Evolutionary conservation across 2,329 filamentous ascomycete genomes (phyloP), one percentile per base, ranked within the genome.

Genomic region (Cladosporium sp.): DNA sequence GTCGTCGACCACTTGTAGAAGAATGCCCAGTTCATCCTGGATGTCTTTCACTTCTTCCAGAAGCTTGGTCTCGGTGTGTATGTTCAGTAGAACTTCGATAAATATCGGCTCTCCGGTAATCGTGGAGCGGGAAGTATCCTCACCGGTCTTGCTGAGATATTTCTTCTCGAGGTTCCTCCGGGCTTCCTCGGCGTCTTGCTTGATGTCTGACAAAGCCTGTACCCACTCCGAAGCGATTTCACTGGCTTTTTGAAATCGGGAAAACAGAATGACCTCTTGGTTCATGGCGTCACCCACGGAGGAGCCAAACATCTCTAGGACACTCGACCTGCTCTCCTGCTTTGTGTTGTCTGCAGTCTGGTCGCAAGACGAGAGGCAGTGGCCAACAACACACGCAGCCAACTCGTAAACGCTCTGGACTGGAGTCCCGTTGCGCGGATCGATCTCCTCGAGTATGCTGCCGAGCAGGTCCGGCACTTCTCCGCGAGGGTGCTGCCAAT

Each of bases 11-110:
- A 87, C 80, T 63, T 83, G 83, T 4, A 74, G 75, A 34, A 90
- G 84, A 77, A 90, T 90, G 71, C 86, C 86, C 24, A 90, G 82
- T 75, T 90, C 87, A 71, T 90, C 88, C 24, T 86, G 83, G 63
- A 90, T 89, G 71, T 90, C 88, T 72, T 90, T 90, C 57, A 86
- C 86, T 70, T 90, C 87, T 0, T 85, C 82, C 0, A 90, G 79
- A 0, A 90, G 79, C 59, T 85, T 81, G 0, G 87, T 89, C 72
- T 90, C 87, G 4, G 81, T 79, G 47, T 85, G 83, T 60, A 89
- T 89, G 64, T 88, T 85, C 0, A 87, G 80, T 4, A 88, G 76
- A 4, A 81, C 81, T 70, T 87, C 84, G n/a, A 85, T 80, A 65
- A 86, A 84, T 38, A 82, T 73, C 1, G 77, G 78, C 2, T 79